These are phyloP conservation scores for Conticribra weissflogii DNA, from an alignment of 108 stramenopile genomes.

Conservation along the genomic window DNA sequence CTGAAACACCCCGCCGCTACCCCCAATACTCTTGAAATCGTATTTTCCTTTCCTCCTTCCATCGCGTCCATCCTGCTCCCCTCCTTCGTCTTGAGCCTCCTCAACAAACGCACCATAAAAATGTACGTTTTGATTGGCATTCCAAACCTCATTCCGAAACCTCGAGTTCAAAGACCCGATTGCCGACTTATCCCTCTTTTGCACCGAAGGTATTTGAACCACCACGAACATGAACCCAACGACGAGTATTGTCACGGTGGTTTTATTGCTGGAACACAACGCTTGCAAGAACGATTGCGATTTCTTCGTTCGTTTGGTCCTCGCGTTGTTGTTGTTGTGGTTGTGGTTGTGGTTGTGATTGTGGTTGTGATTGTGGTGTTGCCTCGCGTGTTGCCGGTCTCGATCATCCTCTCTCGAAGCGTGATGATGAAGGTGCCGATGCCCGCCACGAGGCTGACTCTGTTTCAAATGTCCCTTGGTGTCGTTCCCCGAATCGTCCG, in stretches of 20 bases:
- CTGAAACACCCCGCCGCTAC: not conserved
- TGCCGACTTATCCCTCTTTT: constrained; percentile 5
- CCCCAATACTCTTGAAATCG: too few species aligned
- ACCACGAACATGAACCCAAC: constrained; percentile 5
- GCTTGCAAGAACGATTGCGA: not conserved
- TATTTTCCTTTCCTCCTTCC: not conserved
- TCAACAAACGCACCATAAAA: not conserved
- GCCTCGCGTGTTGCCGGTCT: too few species aligned
- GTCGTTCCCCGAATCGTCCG: not conserved
- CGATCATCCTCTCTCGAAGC: too few species aligned
- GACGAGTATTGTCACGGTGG: constrained; percentile 4
- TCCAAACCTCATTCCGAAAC: too few species aligned
- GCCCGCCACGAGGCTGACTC: too few species aligned
- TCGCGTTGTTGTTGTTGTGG: not conserved
- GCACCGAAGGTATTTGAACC: constrained; percentile 17
- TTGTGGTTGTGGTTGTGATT: not conserved
- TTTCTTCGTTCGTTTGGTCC: too few species aligned
- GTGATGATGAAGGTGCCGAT: too few species aligned
- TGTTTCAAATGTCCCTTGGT: too few species aligned
- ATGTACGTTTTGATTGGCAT: too few species aligned
- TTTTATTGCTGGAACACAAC: not conserved
- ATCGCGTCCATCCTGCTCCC: constrained; percentile 4
- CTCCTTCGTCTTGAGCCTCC: constrained; percentile 10
- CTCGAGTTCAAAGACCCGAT: constrained; percentile 6
- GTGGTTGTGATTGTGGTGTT: not conserved